These are phyloP conservation scores for Beauveria bassiana DNA, from an alignment of 2,329 filamentous ascomycete genomes.

Conservation along the genomic window DNA sequence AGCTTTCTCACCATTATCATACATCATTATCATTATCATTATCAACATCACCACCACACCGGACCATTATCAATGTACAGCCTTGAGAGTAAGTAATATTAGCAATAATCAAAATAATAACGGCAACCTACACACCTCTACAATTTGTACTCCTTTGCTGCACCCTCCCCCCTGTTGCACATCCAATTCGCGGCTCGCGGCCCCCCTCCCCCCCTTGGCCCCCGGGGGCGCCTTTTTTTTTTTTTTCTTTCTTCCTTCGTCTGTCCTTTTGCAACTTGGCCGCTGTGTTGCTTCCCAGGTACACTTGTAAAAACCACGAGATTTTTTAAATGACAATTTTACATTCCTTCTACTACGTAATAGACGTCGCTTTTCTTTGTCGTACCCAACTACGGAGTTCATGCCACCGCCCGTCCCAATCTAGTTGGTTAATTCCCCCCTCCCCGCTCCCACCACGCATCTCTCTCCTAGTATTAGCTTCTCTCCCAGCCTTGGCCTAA, in stretches of 20 bases:
- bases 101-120: no score
- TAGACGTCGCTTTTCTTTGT: neutral
- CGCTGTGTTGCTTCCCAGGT: neutral
- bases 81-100: neutral
- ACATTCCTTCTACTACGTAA: no score
- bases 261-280: neutral
- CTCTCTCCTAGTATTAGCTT: neutral
- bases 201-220: neutral
- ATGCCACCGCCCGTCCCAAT: constrained; percentile 28
- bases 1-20: no score
- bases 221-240: neutral
- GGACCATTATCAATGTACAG: neutral
- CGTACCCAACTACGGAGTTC: constrained; percentile 12
- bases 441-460: neutral
- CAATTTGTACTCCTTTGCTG: no score
- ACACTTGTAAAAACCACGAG: no score
- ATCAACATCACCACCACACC: neutral
- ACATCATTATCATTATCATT: no score
- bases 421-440: constrained; percentile 9
- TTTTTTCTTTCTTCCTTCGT: neutral
- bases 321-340: no score
- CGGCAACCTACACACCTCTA: neutral
- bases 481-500: neutral
- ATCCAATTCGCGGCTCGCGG: constrained; percentile 9
- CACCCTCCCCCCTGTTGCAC: neutral